Evolutionary conservation across 345 rosid species (phyloP).

Genomic region (Isatis tinctoria): DNA sequence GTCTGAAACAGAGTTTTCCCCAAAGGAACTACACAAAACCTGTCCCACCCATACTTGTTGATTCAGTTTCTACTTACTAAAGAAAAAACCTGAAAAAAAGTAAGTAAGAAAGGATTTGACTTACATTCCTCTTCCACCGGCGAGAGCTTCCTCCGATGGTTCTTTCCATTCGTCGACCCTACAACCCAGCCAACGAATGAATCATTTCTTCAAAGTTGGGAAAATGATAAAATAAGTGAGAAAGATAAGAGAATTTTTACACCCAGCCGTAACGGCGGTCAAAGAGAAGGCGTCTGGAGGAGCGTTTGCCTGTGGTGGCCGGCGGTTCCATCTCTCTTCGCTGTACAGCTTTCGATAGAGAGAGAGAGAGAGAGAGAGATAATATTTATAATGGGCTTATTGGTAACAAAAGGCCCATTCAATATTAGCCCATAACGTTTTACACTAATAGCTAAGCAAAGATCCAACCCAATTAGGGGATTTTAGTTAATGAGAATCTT

Average conservation of each 20-base stretch:
- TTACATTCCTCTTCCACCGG: conserved; percentile 78
- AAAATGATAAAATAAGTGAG: background rate
- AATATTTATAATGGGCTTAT: background rate
- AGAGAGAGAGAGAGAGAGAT: background rate
- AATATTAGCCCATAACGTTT: no score
- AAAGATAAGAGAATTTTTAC: conserved; percentile 30
- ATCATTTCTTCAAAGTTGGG: background rate
- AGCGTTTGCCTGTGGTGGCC: background rate
- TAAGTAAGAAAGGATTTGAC: background rate
- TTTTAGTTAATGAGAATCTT: no score
- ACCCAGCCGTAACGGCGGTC: conserved; percentile 85
- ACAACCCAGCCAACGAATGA: background rate
- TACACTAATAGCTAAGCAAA: no score
- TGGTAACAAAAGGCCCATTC: no score
- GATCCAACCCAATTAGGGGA: no score
- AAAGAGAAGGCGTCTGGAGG: conserved; percentile 7
- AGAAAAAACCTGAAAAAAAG: no score
- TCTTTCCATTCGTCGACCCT: conserved; percentile 70
- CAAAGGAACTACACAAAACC: conserved; percentile 71
- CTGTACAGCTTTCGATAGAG: background rate
- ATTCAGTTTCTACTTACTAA: background rate
- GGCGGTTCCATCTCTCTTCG: background rate
- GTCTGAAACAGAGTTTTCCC: conserved; percentile 37
- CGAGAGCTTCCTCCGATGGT: conserved; percentile 67
- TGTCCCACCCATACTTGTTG: background rate